Percentiles rank a stretch among this genome's conserved stretches.
phyloP scores from a whole-genome alignment of 2,329 filamentous ascomycete species.

The Zasmidium cellare region DNA sequence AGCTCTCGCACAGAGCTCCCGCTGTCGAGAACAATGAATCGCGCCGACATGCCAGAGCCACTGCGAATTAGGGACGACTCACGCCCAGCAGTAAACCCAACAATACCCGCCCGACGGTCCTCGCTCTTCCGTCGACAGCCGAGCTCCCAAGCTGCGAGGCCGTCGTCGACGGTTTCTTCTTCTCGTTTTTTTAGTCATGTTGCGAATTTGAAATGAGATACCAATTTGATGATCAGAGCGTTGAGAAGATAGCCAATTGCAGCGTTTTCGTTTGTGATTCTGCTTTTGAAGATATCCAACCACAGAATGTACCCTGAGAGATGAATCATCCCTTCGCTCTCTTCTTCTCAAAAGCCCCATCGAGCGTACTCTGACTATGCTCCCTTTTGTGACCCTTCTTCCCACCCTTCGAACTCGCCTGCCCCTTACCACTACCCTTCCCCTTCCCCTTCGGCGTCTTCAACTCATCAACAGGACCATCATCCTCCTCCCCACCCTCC shows the following conservation, averaged over 20 bases:
- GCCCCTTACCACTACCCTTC: constrained; percentile 8
- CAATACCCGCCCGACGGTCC: neutral
- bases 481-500: constrained; percentile 24
- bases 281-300: neutral
- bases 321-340: constrained; percentile 15
- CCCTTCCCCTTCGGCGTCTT: constrained; percentile 9
- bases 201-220: neutral
- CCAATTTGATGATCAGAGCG: neutral
- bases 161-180: neutral
- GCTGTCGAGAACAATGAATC: neutral
- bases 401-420: constrained; percentile 13
- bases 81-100: neutral
- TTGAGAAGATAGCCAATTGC: neutral
- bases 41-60: neutral
- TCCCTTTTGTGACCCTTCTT: constrained; percentile 32
- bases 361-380: constrained; percentile 34
- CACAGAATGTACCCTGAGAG: neutral
- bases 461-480: constrained; percentile 12
- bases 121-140: neutral
- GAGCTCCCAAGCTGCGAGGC: neutral
- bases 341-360: constrained; percentile 34
- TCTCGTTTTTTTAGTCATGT: neutral
- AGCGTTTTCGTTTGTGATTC: neutral
- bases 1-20: neutral
- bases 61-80: neutral